Evolutionary conservation across 441 rosid species (phyloP), one percentile per base, ranked within the genome.

Genomic region (Syzygium malaccense): DNA sequence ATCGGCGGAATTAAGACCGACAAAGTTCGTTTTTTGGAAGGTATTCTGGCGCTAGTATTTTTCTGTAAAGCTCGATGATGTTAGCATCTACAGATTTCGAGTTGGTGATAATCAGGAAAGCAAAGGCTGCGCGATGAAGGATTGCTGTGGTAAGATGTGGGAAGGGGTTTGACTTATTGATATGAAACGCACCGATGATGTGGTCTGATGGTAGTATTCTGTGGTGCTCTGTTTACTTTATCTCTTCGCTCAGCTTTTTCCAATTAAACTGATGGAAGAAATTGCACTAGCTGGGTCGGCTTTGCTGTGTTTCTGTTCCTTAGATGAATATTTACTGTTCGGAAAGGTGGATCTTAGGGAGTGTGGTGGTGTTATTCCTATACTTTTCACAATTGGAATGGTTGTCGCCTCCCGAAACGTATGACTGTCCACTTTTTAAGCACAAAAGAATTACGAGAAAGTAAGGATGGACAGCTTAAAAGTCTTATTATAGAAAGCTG

Each of bases 1-100:
- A 37, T 10, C 80, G 2, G 28, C 17, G 25, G 80, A 0, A 23
- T 37, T 20, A 20, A 37, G 18, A 0, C 0, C 51, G 83, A 0
- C 51, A 0, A 10, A 75, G 17, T 75, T 75, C 0, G n/a, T 0
- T 41, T 41, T 23, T 0, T 1, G 83, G 53, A 75, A 41, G 10
- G 41, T 23, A 3, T 75, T 75, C 49, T 71, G n/a, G 45, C n/a
- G 14, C 10, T 71, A 33, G 49, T 20, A 41, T 3, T 3, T 11
- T 71, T 37, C 49, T 75, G 51, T 75, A 37, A 71, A 51, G 48
- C 11, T 64, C n/a, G 68, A 60, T 60, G 32, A 28, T 60, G 68
- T 3, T 5, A 60, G 68, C 68, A n/a, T 28, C 18, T 14, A 13
- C 2, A 13, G 7, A 26, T 60, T 57, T 57, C n/a, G 62, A 10